A percentile compares a stretch with the other conserved stretches of the same genome.
phyloP scores from a whole-genome alignment of 2,329 filamentous ascomycete species.

The Botrytis paeoniae region DNA sequence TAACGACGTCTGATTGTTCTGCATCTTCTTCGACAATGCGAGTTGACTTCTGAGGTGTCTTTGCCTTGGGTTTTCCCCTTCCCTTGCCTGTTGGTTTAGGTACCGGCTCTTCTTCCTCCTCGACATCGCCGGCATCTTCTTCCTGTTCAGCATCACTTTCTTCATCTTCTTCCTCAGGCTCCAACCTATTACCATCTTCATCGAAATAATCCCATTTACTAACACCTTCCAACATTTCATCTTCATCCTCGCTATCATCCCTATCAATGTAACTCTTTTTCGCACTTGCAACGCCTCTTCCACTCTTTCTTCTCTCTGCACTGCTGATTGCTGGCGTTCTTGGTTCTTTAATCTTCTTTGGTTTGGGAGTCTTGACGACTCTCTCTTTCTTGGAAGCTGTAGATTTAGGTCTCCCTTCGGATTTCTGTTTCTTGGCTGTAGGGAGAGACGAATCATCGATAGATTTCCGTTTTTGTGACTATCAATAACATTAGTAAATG shows the following conservation, averaged over 20 bases:
- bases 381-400: slow-evolving; percentile 35
- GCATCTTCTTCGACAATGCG: background rate
- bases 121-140: background rate
- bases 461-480: slow-evolving; percentile 35
- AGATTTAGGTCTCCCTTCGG: slow-evolving; percentile 25
- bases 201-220: slow-evolving; percentile 41
- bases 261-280: slow-evolving; percentile 40
- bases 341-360: slow-evolving; percentile 30
- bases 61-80: background rate
- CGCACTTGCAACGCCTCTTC: slow-evolving; percentile 40
- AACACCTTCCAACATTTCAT: slow-evolving; percentile 40
- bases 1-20: background rate
- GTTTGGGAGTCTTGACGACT: slow-evolving; percentile 31
- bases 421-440: slow-evolving; percentile 29
- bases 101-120: slow-evolving; percentile 21
- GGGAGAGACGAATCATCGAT: slow-evolving; percentile 31
- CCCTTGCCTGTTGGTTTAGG: background rate
- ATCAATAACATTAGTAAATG: slow-evolving; percentile 17
- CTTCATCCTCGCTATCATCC: slow-evolving; percentile 43
- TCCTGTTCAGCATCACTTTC: slow-evolving; percentile 24
- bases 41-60: slow-evolving; percentile 9
- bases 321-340: slow-evolving; percentile 26
- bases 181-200: slow-evolving; percentile 39
- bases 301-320: slow-evolving; percentile 39
- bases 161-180: slow-evolving; percentile 28